A percentile compares a stretch with the other conserved stretches of the same genome.
phyloP scores from a whole-genome alignment of 2,329 filamentous ascomycete genomes.

The Clarireedia homoeocarpa region DNA sequence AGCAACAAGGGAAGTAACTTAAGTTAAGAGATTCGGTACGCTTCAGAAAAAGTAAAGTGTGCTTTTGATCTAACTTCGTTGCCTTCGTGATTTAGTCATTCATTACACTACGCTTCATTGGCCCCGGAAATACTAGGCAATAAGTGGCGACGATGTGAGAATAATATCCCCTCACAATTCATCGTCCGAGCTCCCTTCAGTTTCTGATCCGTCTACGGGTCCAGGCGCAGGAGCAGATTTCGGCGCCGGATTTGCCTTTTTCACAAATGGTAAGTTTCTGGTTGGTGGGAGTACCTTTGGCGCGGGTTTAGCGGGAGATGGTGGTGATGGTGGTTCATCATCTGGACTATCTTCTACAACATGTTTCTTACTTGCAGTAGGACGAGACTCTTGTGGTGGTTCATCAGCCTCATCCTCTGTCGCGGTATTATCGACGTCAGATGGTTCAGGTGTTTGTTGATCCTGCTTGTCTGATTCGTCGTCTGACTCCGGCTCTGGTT shows the following conservation, averaged over 20 bases:
- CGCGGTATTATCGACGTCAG: slow-evolving; percentile 2
- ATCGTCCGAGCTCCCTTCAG: slow-evolving; percentile 27
- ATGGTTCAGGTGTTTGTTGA: slow-evolving; percentile 7
- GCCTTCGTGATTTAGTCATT: too few species aligned
- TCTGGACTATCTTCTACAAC: neutral
- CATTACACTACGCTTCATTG: too few species aligned
- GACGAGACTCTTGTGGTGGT: neutral
- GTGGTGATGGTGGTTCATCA: slow-evolving; percentile 1
- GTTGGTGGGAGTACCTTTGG: slow-evolving; percentile 12
- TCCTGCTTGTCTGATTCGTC: slow-evolving; percentile 12
- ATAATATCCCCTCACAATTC: slow-evolving; percentile 11
- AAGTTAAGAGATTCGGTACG: too few species aligned
- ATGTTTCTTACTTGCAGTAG: neutral
- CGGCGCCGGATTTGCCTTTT: slow-evolving; percentile 10
- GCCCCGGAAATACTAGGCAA: too few species aligned
- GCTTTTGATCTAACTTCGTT: too few species aligned
- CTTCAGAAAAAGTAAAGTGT: too few species aligned
- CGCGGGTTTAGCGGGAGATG: slow-evolving; percentile 1
- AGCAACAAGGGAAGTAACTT: too few species aligned
- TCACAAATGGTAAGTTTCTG: slow-evolving; percentile 18
- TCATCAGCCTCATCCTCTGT: slow-evolving; percentile 4
- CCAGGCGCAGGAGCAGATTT: neutral
- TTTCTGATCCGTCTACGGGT: slow-evolving; percentile 21
- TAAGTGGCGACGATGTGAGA: neutral
- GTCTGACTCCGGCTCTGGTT: slow-evolving; percentile 15